These are phyloP conservation scores for Aspergillus proliferans DNA, from an alignment of 2,329 filamentous ascomycete genomes.

Conservation along the genomic window DNA sequence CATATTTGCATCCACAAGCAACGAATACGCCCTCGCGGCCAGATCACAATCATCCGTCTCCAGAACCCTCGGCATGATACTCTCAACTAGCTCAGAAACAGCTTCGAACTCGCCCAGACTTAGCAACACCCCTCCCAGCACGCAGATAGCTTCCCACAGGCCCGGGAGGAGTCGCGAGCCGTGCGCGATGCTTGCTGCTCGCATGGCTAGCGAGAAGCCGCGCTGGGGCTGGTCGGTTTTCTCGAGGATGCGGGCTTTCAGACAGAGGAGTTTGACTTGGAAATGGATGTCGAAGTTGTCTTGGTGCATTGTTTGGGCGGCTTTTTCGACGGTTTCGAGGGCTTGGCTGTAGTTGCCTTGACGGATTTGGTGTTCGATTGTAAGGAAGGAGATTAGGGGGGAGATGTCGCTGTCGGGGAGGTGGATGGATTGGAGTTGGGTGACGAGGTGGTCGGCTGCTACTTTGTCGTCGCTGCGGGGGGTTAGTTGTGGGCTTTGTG, in stretches of 20 bases:
- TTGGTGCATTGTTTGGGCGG: slow-evolving; percentile 47
- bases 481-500: slow-evolving; percentile 10
- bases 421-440: slow-evolving; percentile 49
- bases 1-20: slow-evolving; percentile 71
- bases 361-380: slow-evolving; percentile 55
- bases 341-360: slow-evolving; percentile 49
- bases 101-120: slow-evolving; percentile 65
- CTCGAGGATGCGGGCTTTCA: slow-evolving; percentile 66
- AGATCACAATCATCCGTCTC: slow-evolving; percentile 62
- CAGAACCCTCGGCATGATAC: slow-evolving; percentile 67
- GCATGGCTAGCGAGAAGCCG: slow-evolving; percentile 69
- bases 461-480: slow-evolving; percentile 48
- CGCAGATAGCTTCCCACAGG: slow-evolving; percentile 66
- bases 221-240: slow-evolving; percentile 63
- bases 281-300: slow-evolving; percentile 59
- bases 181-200: slow-evolving; percentile 68
- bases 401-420: slow-evolving; percentile 54
- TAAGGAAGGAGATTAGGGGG: slow-evolving; percentile 53
- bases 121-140: slow-evolving; percentile 62
- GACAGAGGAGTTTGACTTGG: slow-evolving; percentile 63
- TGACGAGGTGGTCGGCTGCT: slow-evolving; percentile 52
- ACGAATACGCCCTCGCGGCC: slow-evolving; percentile 60
- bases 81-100: slow-evolving; percentile 58
- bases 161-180: slow-evolving; percentile 61
- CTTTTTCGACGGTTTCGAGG: slow-evolving; percentile 48